Conservation (phyloP, 768 basidiomycete species). For the Hericium alpestre region DNA sequence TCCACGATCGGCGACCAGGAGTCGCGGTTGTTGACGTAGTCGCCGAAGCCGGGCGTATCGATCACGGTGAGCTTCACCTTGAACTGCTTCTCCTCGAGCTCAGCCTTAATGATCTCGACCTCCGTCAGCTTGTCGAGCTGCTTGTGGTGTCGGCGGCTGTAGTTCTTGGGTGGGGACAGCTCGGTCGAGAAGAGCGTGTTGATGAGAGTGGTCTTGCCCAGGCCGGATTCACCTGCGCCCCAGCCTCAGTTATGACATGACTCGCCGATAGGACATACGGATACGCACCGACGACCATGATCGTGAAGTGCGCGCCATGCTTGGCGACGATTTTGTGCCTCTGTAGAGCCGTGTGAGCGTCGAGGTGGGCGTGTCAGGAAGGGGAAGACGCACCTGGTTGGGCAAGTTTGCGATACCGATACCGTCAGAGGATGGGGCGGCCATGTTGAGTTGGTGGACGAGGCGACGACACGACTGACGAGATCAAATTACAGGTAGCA, state of each 20-base stretch:
- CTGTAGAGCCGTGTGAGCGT: conserved; percentile 29
- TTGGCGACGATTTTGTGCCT: conserved; percentile 99
- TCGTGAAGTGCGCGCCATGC: conserved; percentile 92
- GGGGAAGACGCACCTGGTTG: conserved; percentile 67
- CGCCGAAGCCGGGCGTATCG: conserved; percentile 97
- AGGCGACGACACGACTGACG: not conserved
- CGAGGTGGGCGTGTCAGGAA: conserved; percentile 6
- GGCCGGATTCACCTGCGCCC: conserved; percentile 79
- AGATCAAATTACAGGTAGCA: not conserved
- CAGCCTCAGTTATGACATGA: not conserved
- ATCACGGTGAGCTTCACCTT: conserved; percentile 99
- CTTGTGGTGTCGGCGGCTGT: conserved; percentile 79
- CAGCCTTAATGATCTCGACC: conserved; percentile 98
- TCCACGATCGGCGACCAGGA: conserved; percentile 98
- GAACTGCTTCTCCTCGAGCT: conserved; percentile 98
- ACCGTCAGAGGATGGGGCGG: conserved; percentile 45
- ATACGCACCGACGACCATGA: conserved; percentile 93
- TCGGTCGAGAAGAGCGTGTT: conserved; percentile 99
- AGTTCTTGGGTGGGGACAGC: conserved; percentile 86
- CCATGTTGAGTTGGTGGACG: conserved; percentile 2
- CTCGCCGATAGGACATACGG: not conserved
- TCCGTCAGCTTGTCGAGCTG: conserved; percentile 98
- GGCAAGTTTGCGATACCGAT: conserved; percentile 96
- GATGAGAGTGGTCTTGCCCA: conserved; percentile 95
- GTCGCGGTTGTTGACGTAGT: conserved; percentile 99